These are phyloP conservation scores for Hygrocybe punicea DNA, from an alignment of 768 basidiomycete genomes.

Conservation along the genomic window DNA sequence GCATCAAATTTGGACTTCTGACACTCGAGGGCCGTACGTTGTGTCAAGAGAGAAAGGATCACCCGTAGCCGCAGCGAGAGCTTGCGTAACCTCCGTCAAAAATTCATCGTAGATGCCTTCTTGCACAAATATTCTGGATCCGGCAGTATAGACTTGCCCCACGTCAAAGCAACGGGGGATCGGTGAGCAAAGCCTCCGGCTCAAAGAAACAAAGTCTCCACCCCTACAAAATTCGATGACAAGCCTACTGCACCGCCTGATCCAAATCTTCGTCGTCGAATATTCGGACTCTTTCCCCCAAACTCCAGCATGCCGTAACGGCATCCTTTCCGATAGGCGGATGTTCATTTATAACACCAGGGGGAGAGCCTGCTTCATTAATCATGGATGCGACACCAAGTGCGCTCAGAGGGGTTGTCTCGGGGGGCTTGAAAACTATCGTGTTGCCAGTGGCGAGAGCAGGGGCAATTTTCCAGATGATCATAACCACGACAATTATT, in stretches of 20 bases:
- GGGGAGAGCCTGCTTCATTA: constrained; percentile 64
- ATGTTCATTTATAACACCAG: constrained; percentile 69
- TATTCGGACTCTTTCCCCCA: constrained; percentile 69
- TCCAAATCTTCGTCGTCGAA: constrained; percentile 72
- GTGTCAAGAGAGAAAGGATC: constrained; percentile 61
- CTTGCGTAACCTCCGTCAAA: constrained; percentile 52
- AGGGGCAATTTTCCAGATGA: constrained; percentile 75
- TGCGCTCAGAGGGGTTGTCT: constrained; percentile 66
- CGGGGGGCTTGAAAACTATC: constrained; percentile 76
- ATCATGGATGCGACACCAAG: constrained; percentile 49
- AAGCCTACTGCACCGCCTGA: constrained; percentile 68
- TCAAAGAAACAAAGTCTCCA: not conserved
- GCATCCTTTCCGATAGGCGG: constrained; percentile 64
- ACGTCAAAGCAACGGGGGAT: constrained; percentile 49
- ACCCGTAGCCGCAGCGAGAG: constrained; percentile 40
- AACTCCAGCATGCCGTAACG: constrained; percentile 85
- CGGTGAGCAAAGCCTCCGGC: not conserved
- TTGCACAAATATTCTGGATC: constrained; percentile 83
- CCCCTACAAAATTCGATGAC: constrained; percentile 71
- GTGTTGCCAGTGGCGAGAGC: constrained; percentile 81
- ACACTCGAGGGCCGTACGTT: constrained; percentile 78
- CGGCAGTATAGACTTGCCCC: constrained; percentile 82
- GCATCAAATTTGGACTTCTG: constrained; percentile 69
- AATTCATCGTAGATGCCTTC: constrained; percentile 76
- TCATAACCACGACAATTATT: constrained; percentile 46